Conservation (phyloP, 345 rosid species). For the Noccaea caerulescens region DNA sequence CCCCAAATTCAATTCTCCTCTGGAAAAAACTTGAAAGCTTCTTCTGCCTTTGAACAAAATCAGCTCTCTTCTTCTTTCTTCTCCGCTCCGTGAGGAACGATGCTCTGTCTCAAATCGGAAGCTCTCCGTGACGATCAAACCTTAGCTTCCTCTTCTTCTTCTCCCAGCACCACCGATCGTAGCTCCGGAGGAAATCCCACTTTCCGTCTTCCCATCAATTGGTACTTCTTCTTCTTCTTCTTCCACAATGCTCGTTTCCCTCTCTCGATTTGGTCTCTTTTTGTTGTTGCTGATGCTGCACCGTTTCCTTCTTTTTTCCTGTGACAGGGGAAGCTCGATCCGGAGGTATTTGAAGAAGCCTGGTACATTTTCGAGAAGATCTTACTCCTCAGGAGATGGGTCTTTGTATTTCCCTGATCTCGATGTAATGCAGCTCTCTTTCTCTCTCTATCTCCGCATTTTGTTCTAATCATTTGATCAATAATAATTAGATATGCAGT, state of each 20-base stretch:
- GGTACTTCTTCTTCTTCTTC: conserved; percentile 50
- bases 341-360: conserved; percentile 56
- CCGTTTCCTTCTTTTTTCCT: neutral
- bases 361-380: conserved; percentile 52
- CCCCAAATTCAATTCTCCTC: conserved; percentile 6
- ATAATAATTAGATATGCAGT: neutral
- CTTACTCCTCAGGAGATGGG: conserved; percentile 63
- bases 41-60: neutral
- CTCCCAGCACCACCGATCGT: conserved; percentile 39
- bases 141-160: conserved; percentile 40
- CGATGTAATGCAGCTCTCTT: conserved; percentile 47
- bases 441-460: neutral
- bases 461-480: neutral
- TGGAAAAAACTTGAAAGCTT: conserved; percentile 14
- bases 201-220: conserved; percentile 57
- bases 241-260: neutral
- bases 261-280: neutral
- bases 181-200: conserved; percentile 38
- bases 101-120: conserved; percentile 68
- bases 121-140: conserved; percentile 54
- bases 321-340: conserved; percentile 60
- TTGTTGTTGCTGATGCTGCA: conserved; percentile 12
- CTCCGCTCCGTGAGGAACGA: conserved; percentile 34
- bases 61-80: conserved; percentile 26
- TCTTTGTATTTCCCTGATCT: conserved; percentile 52